Evolutionary conservation across 345 rosid species (phyloP).

Genomic region (Populus deltoides): DNA sequence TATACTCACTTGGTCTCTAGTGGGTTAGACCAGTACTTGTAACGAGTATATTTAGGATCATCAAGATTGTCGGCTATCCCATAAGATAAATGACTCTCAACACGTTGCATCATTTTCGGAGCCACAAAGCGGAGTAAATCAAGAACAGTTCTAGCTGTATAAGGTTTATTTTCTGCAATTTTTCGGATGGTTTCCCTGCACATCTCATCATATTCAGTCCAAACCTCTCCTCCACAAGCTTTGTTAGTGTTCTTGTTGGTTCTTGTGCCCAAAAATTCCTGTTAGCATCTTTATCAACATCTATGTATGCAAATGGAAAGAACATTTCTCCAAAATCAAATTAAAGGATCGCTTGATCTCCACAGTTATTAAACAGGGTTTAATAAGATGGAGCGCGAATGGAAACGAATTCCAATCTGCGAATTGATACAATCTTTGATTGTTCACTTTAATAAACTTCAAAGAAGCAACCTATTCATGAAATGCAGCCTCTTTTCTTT

Average conservation of each 20-base stretch:
- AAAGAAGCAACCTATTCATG: too few species aligned
- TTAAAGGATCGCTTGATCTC: background rate
- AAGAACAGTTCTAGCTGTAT: constrained; percentile 42
- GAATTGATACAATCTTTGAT: background rate
- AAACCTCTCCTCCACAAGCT: constrained; percentile 43
- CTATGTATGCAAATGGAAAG: background rate
- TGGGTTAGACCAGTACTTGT: constrained; percentile 79
- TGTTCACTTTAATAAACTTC: too few species aligned
- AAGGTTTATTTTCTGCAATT: constrained; percentile 53
- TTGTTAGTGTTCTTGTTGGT: constrained; percentile 18
- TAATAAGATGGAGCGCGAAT: background rate
- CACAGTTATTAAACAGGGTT: background rate
- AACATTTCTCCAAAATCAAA: background rate
- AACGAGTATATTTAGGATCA: constrained; percentile 56
- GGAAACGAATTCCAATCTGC: background rate
- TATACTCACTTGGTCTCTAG: constrained; percentile 59
- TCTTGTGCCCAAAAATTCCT: constrained; percentile 27
- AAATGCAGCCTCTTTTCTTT: too few species aligned
- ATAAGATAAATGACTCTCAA: constrained; percentile 70
- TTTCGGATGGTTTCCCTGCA: constrained; percentile 42
- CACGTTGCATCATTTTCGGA: constrained; percentile 63
- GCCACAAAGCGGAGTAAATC: constrained; percentile 60
- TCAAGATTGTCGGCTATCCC: constrained; percentile 66
- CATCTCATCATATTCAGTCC: constrained; percentile 67
- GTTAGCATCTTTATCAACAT: constrained; percentile 1